Base-by-base conservation (phyloP, 2,329 filamentous ascomycete species). In the Arthrinium phaeospermum region DNA sequence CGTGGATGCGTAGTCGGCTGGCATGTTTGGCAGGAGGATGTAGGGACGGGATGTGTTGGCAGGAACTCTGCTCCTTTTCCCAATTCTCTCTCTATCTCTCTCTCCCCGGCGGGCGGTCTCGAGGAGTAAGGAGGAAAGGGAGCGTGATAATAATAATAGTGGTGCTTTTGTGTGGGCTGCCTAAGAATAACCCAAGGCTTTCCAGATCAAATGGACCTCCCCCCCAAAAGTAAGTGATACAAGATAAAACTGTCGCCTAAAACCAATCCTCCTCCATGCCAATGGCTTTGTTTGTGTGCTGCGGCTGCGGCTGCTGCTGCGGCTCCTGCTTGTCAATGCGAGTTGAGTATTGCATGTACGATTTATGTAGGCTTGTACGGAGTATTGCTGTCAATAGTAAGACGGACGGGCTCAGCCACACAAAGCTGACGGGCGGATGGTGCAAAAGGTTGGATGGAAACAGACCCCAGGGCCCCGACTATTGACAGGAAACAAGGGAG, bases 1-100 rank as follows among this genome's bases (percentile, higher is more conserved):
- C 73, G 86, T 82, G 72, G 86, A 85, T 67, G 81, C 79, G 80
- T 87, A 86, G 81, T 89, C 85, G 77, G 84, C 84, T 46, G 87
- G 85, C 87, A 89, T 89, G 19, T 64, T 41, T 6, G 34, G 22
- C 30, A 34, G 10, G 30, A 64, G 30, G 53, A n/a, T 14, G 27
- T 19, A 7, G 8, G 13, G 16, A 49, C 2, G 34, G 30, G 8
- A 2, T 27, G 3, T 14, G n/a, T 13, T 27, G 24, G 24, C 24
- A 13, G 24, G 34, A 24, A 64, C 34, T 30, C 22, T 34, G 37
- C 7, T 27, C 51, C 51, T 53, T 19, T 34, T 34, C 27, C 51
- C 5, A 10, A 10, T 30, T 30, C 27, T 30, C 27, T 41, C 37
- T 10, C 37, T 41, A 1, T 10, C 37, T 10, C 37, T 41, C 19